phyloP scores from a whole-genome alignment of 345 rosid species.

The Lepidium africanum region DNA sequence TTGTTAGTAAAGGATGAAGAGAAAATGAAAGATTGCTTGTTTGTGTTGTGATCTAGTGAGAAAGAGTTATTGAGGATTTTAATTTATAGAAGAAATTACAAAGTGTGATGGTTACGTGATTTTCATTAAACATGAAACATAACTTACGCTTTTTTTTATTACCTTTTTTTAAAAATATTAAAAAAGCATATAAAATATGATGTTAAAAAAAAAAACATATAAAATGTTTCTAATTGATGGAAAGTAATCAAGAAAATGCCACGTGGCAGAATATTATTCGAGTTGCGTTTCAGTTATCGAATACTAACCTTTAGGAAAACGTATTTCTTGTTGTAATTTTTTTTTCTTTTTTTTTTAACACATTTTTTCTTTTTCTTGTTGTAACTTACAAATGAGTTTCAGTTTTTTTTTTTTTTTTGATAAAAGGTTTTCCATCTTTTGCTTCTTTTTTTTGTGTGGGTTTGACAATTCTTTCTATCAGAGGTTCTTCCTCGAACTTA shows the following conservation, averaged over 20 bases:
- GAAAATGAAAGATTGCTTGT: neutral
- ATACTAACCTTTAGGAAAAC: neutral
- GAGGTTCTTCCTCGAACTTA: too few species aligned
- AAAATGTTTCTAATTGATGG: neutral
- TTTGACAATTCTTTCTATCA: too few species aligned
- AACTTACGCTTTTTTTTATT: neutral
- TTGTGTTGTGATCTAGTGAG: neutral
- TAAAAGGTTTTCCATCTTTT: too few species aligned
- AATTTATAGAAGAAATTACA: neutral
- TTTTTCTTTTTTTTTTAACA: too few species aligned
- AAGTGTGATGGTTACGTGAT: constrained; percentile 12
- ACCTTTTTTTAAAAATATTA: neutral
- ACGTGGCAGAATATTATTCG: neutral
- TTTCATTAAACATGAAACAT: neutral
- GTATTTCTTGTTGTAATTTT: too few species aligned
- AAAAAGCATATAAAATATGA: neutral
- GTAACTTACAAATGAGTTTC: too few species aligned
- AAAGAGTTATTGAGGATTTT: constrained; percentile 3
- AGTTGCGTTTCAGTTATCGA: neutral
- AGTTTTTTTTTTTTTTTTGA: too few species aligned
- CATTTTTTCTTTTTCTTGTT: too few species aligned
- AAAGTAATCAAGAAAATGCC: neutral
- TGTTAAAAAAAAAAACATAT: neutral
- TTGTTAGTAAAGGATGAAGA: neutral
- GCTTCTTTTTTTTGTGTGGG: too few species aligned